A percentile compares a stretch with the other conserved stretches of the same genome.
phyloP scores from a whole-genome alignment of 169 alveolate species.

The Plasmodium chabaudi region DNA sequence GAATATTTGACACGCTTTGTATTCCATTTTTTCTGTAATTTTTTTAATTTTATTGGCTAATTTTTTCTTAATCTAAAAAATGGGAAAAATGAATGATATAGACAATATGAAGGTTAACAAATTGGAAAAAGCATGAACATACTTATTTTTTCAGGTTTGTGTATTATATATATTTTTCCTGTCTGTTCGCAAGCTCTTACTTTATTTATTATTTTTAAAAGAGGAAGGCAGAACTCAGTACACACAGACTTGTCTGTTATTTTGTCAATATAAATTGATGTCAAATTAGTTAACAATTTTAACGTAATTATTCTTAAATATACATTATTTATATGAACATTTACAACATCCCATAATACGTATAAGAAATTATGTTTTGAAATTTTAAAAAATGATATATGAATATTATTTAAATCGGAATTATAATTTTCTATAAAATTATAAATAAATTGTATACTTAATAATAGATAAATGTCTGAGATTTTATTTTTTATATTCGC shows the following conservation, averaged over 20 bases:
- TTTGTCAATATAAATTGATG: constrained; percentile 26
- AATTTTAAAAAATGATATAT: constrained; percentile 50
- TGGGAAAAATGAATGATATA: background rate
- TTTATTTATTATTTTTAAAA: constrained; percentile 27
- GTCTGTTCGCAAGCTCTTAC: background rate
- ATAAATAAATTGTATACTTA: constrained; percentile 63
- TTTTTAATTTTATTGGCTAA: constrained; percentile 51
- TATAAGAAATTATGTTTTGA: constrained; percentile 44
- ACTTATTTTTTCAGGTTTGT: background rate
- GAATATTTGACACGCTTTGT: constrained; percentile 75
- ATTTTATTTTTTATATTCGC: constrained; percentile 61
- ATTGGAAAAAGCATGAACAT: background rate
- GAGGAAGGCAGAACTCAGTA: background rate
- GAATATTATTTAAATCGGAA: constrained; percentile 21
- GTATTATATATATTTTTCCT: background rate
- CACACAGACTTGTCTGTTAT: constrained; percentile 26
- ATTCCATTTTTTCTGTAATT: constrained; percentile 50
- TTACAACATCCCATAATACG: constrained; percentile 53
- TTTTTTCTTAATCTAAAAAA: constrained; percentile 58
- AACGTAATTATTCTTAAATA: constrained; percentile 46
- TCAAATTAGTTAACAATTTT: constrained; percentile 44
- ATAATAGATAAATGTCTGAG: constrained; percentile 48
- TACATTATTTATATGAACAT: constrained; percentile 71
- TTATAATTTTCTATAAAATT: constrained; percentile 32
- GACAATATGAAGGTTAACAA: background rate